These are phyloP conservation scores for Trypanosoma platydactyli DNA, from an alignment of 208 protist genomes.

Conservation along the genomic window DNA sequence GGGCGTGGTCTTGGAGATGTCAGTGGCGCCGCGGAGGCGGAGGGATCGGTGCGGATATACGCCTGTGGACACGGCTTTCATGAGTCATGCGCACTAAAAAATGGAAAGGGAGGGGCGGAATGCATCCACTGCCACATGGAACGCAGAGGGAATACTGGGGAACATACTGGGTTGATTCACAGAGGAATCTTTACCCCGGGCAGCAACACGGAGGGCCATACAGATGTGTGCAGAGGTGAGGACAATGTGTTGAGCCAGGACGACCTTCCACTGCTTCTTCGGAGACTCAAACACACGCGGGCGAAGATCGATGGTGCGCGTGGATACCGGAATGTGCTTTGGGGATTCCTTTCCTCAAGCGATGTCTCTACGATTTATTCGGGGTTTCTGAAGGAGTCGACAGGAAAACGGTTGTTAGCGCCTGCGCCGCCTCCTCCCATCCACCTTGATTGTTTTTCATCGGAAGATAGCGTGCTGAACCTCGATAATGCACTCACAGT, in stretches of 20 bases:
- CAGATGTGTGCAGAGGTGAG: not conserved
- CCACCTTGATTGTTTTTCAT: constrained; percentile 19
- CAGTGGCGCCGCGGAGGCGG: constrained; percentile 2
- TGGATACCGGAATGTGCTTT: constrained; percentile 12
- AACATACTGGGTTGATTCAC: too few relatives aligned
- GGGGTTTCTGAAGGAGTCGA: constrained; percentile 12
- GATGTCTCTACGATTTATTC: not conserved
- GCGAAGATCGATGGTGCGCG: constrained; percentile 23
- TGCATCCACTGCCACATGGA: constrained; percentile 28
- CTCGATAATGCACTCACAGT: constrained; percentile 20
- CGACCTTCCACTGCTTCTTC: constrained; percentile 14
- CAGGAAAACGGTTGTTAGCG: constrained; percentile 14
- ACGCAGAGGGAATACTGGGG: not conserved
- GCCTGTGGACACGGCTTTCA: constrained; percentile 80
- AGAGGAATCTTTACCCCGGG: too few relatives aligned
- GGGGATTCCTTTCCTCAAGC: constrained; percentile 11
- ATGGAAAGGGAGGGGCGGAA: constrained; percentile 2
- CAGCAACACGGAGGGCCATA: not conserved
- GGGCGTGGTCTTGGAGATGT: constrained; percentile 28
- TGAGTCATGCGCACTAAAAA: constrained; percentile 35
- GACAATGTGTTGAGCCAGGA: constrained; percentile 1
- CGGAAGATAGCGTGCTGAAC: constrained; percentile 1
- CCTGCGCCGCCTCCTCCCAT: constrained; percentile 23
- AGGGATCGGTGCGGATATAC: constrained; percentile 55
- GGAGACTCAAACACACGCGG: constrained; percentile 30